A percentile compares a stretch with the other conserved stretches of the same genome.
Evolutionary conservation across 225 moss, liverwort and hornwort species (phyloP).

Genomic region (Pseudisothecium myosuroides): DNA sequence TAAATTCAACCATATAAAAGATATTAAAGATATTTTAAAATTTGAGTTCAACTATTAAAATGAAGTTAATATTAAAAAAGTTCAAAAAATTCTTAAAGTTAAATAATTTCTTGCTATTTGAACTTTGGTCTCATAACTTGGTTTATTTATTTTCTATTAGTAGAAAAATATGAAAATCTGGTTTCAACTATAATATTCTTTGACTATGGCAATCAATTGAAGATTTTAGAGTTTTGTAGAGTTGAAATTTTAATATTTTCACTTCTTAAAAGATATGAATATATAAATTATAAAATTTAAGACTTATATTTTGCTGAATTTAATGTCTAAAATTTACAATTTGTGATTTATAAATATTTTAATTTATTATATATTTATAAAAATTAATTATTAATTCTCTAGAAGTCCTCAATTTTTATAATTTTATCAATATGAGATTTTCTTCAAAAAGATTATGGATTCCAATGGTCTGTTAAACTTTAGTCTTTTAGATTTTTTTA

Average conservation of each 20-base stretch:
- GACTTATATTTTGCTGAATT: background rate
- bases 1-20: no score
- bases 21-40: no score
- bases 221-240: background rate
- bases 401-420: background rate
- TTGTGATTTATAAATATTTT: background rate
- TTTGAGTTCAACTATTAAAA: background rate
- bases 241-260: background rate
- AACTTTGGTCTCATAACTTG: background rate
- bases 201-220: rapidly evolving
- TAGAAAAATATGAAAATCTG: background rate
- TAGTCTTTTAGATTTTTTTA: background rate
- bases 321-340: background rate
- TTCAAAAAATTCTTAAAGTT: no score
- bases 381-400: rapidly evolving
- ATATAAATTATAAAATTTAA: background rate
- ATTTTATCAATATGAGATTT: background rate
- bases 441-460: background rate
- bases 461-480: background rate
- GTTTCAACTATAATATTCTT: background rate
- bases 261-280: background rate
- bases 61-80: no score
- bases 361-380: no score
- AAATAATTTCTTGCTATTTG: background rate
- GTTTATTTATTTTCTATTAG: background rate